Conservation (phyloP, 2,329 filamentous ascomycete species). For the Cladosporium phlei region DNA sequence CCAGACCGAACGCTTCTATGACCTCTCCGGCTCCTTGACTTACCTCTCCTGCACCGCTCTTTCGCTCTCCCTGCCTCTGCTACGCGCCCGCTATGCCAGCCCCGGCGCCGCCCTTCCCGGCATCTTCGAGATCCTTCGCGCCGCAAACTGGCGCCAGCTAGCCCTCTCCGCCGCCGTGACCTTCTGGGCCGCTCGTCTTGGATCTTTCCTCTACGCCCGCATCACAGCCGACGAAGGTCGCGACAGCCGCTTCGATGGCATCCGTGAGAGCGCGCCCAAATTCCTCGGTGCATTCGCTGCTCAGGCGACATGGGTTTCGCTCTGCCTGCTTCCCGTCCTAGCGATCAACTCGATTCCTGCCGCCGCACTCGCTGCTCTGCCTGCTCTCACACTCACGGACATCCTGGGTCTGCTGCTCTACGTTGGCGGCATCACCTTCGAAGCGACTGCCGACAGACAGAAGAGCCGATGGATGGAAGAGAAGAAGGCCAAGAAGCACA, state of each 20-base stretch:
- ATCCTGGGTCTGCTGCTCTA: slow-evolving; percentile 56
- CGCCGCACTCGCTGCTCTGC: slow-evolving; percentile 47
- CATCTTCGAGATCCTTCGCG: slow-evolving; percentile 44
- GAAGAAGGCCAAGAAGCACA: slow-evolving; percentile 61
- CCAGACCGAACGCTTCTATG: slow-evolving; percentile 64
- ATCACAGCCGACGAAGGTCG: slow-evolving; percentile 53
- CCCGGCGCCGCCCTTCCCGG: slow-evolving; percentile 39
- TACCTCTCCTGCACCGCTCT: slow-evolving; percentile 61
- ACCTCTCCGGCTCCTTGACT: slow-evolving; percentile 61
- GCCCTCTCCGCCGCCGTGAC: slow-evolving; percentile 51
- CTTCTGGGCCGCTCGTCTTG: slow-evolving; percentile 60
- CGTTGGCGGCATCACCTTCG: slow-evolving; percentile 55
- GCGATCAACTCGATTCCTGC: slow-evolving; percentile 59
- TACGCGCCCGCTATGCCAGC: slow-evolving; percentile 51
- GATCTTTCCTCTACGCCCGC: slow-evolving; percentile 59
- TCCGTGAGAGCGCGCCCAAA: slow-evolving; percentile 49
- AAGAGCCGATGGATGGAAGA: slow-evolving; percentile 58
- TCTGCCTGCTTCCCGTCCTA: slow-evolving; percentile 62
- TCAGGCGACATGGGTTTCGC: slow-evolving; percentile 63
- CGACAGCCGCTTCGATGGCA: slow-evolving; percentile 56
- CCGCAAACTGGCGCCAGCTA: slow-evolving; percentile 60
- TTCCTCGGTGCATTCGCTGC: slow-evolving; percentile 54
- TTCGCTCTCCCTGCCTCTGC: slow-evolving; percentile 56
- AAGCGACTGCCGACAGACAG: slow-evolving; percentile 59
- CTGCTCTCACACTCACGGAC: slow-evolving; percentile 49